phyloP scores from a whole-genome alignment of 805 yeast species.

The Scheffersomyces lignosus region DNA sequence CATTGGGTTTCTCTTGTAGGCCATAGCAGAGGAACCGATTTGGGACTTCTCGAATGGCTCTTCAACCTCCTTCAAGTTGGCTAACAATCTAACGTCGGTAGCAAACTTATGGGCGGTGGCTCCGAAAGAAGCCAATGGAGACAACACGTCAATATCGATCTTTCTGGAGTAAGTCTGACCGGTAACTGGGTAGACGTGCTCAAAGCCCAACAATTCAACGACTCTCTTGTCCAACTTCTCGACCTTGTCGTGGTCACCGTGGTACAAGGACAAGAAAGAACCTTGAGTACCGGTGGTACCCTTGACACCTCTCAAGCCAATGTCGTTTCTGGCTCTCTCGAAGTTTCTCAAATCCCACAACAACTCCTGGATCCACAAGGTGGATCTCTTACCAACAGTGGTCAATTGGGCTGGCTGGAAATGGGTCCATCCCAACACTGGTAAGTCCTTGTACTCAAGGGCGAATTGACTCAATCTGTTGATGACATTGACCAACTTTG shows the following conservation, averaged over 20 bases:
- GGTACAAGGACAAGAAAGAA: slow-evolving; percentile 90
- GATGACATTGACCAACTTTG: slow-evolving; percentile 93
- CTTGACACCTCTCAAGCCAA: slow-evolving; percentile 96
- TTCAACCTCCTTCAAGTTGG: slow-evolving; percentile 95
- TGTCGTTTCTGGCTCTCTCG: slow-evolving; percentile 92
- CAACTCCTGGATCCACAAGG: slow-evolving; percentile 96
- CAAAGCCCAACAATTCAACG: slow-evolving; percentile 89
- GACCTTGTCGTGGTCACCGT: slow-evolving; percentile 95
- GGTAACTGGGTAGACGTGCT: slow-evolving; percentile 93
- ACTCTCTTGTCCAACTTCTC: slow-evolving; percentile 90
- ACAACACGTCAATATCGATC: slow-evolving; percentile 91
- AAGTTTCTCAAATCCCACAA: slow-evolving; percentile 97
- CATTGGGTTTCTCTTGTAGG: slow-evolving; percentile 99
- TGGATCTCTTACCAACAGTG: slow-evolving; percentile 97
- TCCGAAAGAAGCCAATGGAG: slow-evolving; percentile 92
- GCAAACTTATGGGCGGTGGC: slow-evolving; percentile 97
- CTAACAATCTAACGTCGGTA: slow-evolving; percentile 92
- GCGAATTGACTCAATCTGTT: slow-evolving; percentile 89
- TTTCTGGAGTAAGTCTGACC: slow-evolving; percentile 99
- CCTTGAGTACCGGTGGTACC: slow-evolving; percentile 99
- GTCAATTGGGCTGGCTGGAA: slow-evolving; percentile 99
- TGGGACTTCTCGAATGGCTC: slow-evolving; percentile 99
- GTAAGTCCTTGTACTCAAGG: slow-evolving; percentile 86
- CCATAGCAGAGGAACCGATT: slow-evolving; percentile 98
- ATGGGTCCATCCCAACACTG: slow-evolving; percentile 98